Base-by-base conservation (phyloP, 2,329 filamentous ascomycete species). In the Seiridium cupressi region DNA sequence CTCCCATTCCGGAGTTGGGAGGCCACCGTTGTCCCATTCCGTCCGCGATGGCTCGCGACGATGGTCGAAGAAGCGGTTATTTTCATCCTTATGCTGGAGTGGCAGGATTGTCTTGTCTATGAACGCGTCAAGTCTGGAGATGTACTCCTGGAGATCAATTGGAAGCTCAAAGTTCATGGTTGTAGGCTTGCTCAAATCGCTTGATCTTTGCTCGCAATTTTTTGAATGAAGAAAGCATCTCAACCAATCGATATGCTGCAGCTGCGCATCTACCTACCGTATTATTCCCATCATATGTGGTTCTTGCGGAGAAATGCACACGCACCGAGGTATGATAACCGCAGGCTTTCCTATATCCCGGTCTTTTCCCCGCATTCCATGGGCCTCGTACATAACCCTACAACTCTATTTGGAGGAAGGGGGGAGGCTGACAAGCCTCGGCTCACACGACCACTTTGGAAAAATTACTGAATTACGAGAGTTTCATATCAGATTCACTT, bases 41-140 rank as follows among this genome's bases (percentile, higher is more conserved):
- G 85, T 89, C 40, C 85, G 82, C 5, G 83, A 76, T 66, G 87
- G 79, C 65, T 89, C 85, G 63, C 85, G 82, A 18, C 85, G 81
- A 70, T 89, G 82, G 70, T 88, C 85, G 72, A 89, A 88, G 79
- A 89, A 89, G 60, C 84, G 81, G 58, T 84, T 77, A 68, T 88
- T 88, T 69, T 87, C 83, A 66, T 84, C 72, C 32, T 74, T 72
- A 62, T 81, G 72, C 69, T 88, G 83, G 1, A 87, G 73, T 1
- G 84, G 84, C 0, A 74, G 71, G 64, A 86, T 87, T 54, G 79
- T 77, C 11, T 70, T 67, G 3, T 79, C 74, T 64, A 91, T 72
- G 31, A 90, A 77, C 0, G 86, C 87, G 65, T 90, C 84, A n/a
- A 90, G 75, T 11, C 74, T 73, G 36, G 70, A 70, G 10, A 68